These are phyloP conservation scores for Paramyrothecium roridum DNA, from an alignment of 2,329 filamentous ascomycete species.

Conservation along the genomic window DNA sequence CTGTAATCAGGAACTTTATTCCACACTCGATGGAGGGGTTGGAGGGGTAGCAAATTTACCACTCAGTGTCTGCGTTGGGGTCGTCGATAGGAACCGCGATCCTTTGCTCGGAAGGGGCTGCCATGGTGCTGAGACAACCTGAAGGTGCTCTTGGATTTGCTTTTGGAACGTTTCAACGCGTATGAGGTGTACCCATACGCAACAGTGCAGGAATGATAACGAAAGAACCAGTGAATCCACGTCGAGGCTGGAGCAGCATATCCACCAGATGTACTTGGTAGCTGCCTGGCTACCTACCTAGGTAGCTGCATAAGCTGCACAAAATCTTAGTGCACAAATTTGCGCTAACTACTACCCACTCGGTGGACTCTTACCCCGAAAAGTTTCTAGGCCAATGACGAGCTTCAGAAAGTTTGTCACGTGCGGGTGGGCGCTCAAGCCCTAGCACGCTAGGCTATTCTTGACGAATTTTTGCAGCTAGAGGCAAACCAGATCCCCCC, in stretches of 20 bases:
- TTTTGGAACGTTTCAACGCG: neutral
- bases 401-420: conserved; percentile 20
- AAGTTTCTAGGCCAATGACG: conserved; percentile 12
- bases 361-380: no score
- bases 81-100: conserved; percentile 85
- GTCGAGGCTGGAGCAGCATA: neutral
- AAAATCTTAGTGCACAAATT: neutral
- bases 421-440: conserved; percentile 31
- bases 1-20: conserved; percentile 13
- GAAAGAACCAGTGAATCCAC: neutral
- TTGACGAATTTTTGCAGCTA: conserved; percentile 34
- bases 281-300: neutral
- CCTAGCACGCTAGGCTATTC: conserved; percentile 34
- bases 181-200: neutral
- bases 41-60: conserved; percentile 50
- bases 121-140: conserved; percentile 39
- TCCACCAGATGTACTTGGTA: neutral
- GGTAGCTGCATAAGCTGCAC: neutral
- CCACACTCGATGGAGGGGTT: conserved; percentile 6
- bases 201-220: no score
- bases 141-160: neutral
- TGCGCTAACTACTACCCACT: neutral
- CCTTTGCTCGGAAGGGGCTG: conserved; percentile 59
- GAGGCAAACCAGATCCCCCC: conserved; percentile 28
- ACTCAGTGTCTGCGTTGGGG: conserved; percentile 97